Evolutionary conservation across 2,329 filamentous ascomycete species (phyloP).

Genomic region (Phoma herbarum): DNA sequence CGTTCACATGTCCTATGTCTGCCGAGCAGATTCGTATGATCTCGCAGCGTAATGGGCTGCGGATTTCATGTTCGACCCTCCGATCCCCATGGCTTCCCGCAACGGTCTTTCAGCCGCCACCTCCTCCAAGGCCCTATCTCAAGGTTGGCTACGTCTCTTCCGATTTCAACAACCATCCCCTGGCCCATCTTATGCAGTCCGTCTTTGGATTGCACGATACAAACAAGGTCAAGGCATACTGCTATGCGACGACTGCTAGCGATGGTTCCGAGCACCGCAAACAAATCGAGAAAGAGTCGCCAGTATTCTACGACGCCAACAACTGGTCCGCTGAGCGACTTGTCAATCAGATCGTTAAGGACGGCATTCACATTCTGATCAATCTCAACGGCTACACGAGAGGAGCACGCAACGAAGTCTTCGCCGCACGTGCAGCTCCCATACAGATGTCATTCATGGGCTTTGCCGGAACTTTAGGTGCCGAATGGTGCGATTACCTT

Average conservation of each 20-base stretch:
- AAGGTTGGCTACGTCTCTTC: slow-evolving; percentile 96
- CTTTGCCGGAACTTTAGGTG: slow-evolving; percentile 93
- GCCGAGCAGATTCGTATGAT: slow-evolving; percentile 92
- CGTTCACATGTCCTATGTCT: slow-evolving; percentile 92
- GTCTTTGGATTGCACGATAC: slow-evolving; percentile 91
- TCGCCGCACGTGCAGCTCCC: slow-evolving; percentile 90
- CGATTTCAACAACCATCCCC: slow-evolving; percentile 97
- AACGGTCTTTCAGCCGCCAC: slow-evolving; percentile 83
- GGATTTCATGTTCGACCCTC: slow-evolving; percentile 91
- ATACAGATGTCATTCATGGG: slow-evolving; percentile 99
- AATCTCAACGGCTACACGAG: slow-evolving; percentile 99
- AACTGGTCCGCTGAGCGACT: slow-evolving; percentile 85
- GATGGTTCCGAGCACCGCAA: slow-evolving; percentile 88
- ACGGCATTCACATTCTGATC: slow-evolving; percentile 92
- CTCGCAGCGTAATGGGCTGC: slow-evolving; percentile 90
- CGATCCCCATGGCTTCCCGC: slow-evolving; percentile 84
- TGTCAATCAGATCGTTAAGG: slow-evolving; percentile 83
- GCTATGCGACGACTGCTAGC: slow-evolving; percentile 93
- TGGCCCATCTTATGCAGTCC: slow-evolving; percentile 98
- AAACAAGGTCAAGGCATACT: slow-evolving; percentile 80
- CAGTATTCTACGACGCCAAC: slow-evolving; percentile 88
- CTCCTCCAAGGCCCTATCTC: slow-evolving; percentile 81
- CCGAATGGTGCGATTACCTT: slow-evolving; percentile 98
- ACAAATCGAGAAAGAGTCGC: slow-evolving; percentile 92
- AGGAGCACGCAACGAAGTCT: slow-evolving; percentile 96